Conservation (phyloP, 768 basidiomycete species). For the Steccherinum ochraceum region DNA sequence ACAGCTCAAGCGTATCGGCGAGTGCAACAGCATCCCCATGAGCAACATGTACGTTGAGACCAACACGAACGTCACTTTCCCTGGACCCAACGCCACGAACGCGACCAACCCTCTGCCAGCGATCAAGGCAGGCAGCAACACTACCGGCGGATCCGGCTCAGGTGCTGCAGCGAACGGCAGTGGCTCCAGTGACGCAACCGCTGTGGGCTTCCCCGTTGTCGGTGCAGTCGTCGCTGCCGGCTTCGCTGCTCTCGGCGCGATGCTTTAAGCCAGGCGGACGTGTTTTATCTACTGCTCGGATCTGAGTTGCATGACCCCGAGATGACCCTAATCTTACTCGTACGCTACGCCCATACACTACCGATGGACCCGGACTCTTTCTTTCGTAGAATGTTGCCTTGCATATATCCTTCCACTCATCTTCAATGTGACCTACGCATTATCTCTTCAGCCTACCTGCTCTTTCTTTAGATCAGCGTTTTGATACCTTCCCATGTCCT, state of each 20-base stretch:
- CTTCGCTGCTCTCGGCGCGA: background rate
- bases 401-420: too few species aligned
- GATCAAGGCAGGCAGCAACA: background rate
- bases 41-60: constrained; percentile 81
- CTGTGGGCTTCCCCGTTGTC: background rate
- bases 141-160: background rate
- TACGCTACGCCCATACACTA: too few species aligned
- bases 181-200: background rate
- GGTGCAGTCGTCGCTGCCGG: background rate
- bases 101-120: constrained; percentile 5
- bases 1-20: constrained; percentile 69
- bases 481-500: background rate
- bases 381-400: too few species aligned
- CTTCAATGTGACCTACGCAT: too few species aligned
- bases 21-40: constrained; percentile 61
- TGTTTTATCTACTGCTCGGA: constrained; percentile 1
- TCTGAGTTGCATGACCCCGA: constrained; percentile 1
- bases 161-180: background rate
- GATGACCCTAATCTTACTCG: background rate
- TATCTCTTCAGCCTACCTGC: background rate
- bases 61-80: constrained; percentile 65
- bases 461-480: background rate
- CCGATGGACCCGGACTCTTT: too few species aligned
- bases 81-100: constrained; percentile 34
- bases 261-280: background rate